Evolutionary conservation across 1,139 yeast species (phyloP).

Genomic region (Pichia sp.): DNA sequence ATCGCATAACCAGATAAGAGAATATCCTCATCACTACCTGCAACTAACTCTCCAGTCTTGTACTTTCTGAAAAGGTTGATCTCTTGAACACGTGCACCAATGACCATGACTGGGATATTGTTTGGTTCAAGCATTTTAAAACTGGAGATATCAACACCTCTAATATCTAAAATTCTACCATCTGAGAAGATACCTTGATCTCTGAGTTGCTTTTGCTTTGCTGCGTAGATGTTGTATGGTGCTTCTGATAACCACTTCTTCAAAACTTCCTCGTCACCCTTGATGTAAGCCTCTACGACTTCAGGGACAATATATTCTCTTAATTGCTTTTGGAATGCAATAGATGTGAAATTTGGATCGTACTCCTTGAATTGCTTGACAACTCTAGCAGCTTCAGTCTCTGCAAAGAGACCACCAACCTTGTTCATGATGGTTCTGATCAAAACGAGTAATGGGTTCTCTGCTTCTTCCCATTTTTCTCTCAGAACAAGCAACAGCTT

Average conservation of each 20-base stretch:
- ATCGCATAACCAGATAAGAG: constrained; percentile 90
- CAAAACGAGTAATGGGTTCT: constrained; percentile 80
- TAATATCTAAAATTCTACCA: constrained; percentile 84
- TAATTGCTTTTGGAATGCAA: constrained; percentile 73
- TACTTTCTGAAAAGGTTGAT: constrained; percentile 82
- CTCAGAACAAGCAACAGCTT: constrained; percentile 54
- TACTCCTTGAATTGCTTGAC: constrained; percentile 76
- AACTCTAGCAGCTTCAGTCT: constrained; percentile 93
- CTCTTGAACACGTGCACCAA: constrained; percentile 96
- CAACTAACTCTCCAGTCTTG: constrained; percentile 91
- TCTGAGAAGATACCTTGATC: constrained; percentile 92
- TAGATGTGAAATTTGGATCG: constrained; percentile 83
- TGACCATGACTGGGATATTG: constrained; percentile 88
- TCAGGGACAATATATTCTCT: constrained; percentile 95
- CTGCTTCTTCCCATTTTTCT: constrained; percentile 87
- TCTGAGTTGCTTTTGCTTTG: constrained; percentile 85
- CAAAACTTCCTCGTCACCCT: constrained; percentile 78
- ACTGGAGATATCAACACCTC: constrained; percentile 91
- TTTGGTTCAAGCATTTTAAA: constrained; percentile 88
- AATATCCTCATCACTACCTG: constrained; percentile 93
- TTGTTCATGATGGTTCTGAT: constrained; percentile 76
- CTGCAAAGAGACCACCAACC: constrained; percentile 84
- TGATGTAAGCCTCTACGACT: constrained; percentile 88
- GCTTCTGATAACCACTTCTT: constrained; percentile 96
- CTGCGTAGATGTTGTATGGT: constrained; percentile 91